phyloP scores from a whole-genome alignment of 2,329 filamentous ascomycete genomes.

The Penicillium brevicompactum region DNA sequence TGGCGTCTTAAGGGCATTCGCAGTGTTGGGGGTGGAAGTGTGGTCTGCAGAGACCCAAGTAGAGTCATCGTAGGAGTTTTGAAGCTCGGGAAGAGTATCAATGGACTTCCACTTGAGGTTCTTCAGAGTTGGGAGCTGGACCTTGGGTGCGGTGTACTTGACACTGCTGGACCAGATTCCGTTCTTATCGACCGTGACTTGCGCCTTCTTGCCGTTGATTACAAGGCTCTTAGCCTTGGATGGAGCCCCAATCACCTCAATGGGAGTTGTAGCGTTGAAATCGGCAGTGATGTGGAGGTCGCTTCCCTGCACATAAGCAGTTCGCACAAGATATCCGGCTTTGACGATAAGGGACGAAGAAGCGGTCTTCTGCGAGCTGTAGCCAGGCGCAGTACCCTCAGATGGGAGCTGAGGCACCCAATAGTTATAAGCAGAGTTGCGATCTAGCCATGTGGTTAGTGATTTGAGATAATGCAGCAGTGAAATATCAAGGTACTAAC shows the following conservation, averaged over 20 bases:
- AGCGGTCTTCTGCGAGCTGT: constrained; percentile 30
- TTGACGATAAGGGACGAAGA: constrained; percentile 44
- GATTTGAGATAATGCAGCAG: background rate
- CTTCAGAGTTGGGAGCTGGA: constrained; percentile 61
- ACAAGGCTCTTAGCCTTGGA: constrained; percentile 58
- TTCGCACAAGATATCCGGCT: constrained; percentile 47
- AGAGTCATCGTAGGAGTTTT: constrained; percentile 66
- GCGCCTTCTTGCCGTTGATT: constrained; percentile 59
- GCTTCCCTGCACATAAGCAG: constrained; percentile 56
- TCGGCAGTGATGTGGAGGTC: constrained; percentile 68
- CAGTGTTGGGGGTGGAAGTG: constrained; percentile 62
- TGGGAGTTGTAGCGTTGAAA: constrained; percentile 66
- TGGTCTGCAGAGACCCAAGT: constrained; percentile 65
- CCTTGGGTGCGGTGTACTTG: constrained; percentile 51
- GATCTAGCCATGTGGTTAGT: constrained; percentile 48
- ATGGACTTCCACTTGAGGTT: constrained; percentile 68
- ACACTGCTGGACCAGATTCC: constrained; percentile 56
- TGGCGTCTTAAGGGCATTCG: constrained; percentile 60
- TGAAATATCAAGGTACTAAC: constrained; percentile 36
- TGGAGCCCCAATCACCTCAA: constrained; percentile 69
- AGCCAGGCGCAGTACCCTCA: constrained; percentile 30
- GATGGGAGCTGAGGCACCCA: constrained; percentile 45
- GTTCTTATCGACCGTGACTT: constrained; percentile 44
- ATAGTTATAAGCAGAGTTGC: constrained; percentile 49
- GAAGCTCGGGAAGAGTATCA: constrained; percentile 71